These are phyloP conservation scores for Sclerotinia nivalis DNA, from an alignment of 2,329 filamentous ascomycete species.

Conservation along the genomic window DNA sequence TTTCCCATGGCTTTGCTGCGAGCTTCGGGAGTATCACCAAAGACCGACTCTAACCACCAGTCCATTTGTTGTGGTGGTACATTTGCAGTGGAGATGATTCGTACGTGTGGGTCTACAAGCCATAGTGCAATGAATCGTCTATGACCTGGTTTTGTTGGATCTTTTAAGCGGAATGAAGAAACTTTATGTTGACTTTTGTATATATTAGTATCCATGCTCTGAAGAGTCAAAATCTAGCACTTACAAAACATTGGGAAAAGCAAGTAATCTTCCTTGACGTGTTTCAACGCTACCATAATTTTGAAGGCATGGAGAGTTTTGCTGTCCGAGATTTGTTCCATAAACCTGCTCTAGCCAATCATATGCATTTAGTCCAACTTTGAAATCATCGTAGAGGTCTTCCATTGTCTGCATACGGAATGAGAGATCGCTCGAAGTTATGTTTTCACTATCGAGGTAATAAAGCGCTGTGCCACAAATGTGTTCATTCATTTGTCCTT, in stretches of 20 bases:
- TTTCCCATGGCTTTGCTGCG: background rate
- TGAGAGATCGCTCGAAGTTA: slow-evolving; percentile 45
- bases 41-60: slow-evolving; percentile 45
- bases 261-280: slow-evolving; percentile 45
- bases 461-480: slow-evolving; percentile 56
- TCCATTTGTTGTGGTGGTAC: slow-evolving; percentile 52
- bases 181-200: slow-evolving; percentile 50
- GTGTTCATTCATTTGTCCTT: slow-evolving; percentile 49
- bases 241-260: slow-evolving; percentile 46
- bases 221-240: background rate
- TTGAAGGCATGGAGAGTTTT: slow-evolving; percentile 38
- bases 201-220: background rate
- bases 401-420: slow-evolving; percentile 45
- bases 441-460: slow-evolving; percentile 52
- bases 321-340: slow-evolving; percentile 20
- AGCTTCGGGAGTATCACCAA: background rate
- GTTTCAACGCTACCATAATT: slow-evolving; percentile 45
- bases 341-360: slow-evolving; percentile 31
- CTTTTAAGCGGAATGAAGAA: slow-evolving; percentile 51
- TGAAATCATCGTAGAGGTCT: background rate
- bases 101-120: slow-evolving; percentile 56
- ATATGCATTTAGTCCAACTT: slow-evolving; percentile 23
- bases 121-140: slow-evolving; percentile 58
- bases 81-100: slow-evolving; percentile 53
- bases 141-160: slow-evolving; percentile 54